These are phyloP conservation scores for Cairneyella variabilis DNA, from an alignment of 495 filamentous ascomycete species.

Conservation along the genomic window DNA sequence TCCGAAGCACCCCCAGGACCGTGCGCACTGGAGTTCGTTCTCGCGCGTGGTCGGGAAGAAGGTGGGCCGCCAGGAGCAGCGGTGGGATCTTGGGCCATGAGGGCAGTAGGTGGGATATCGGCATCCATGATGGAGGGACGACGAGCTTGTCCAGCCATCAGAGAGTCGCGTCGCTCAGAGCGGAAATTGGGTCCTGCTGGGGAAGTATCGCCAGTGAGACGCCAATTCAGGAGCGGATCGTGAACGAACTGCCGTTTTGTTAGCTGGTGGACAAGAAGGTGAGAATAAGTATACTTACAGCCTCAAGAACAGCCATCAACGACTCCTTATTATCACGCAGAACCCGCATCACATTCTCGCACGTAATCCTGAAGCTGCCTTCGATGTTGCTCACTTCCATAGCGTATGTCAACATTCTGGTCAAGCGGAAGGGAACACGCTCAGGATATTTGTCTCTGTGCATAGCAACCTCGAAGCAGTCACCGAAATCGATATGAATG, in stretches of 20 bases:
- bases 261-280: too few relatives aligned
- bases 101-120: conserved; percentile 48
- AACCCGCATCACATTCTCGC: conserved; percentile 97
- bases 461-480: conserved; percentile 99
- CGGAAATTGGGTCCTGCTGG: conserved; percentile 73
- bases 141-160: conserved; percentile 37
- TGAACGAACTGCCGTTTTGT: conserved; percentile 97
- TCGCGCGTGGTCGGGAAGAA: conserved; percentile 47
- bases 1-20: conserved; percentile 31
- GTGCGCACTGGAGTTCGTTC: conserved; percentile 46
- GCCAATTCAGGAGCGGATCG: conserved; percentile 96
- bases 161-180: conserved; percentile 59
- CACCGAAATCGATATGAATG: conserved; percentile 97
- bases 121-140: conserved; percentile 70
- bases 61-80: conserved; percentile 42
- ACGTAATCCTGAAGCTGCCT: conserved; percentile 94
- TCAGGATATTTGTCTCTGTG: conserved; percentile 99
- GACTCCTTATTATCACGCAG: conserved; percentile 96
- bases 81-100: conserved; percentile 39
- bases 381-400: conserved; percentile 99
- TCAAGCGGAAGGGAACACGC: conserved; percentile 93
- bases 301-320: conserved; percentile 96
- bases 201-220: conserved; percentile 81
- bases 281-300: conserved; percentile 56
- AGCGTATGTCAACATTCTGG: conserved; percentile 96